Evolutionary conservation across 495 filamentous ascomycete species (phyloP).

Genomic region (Amorphotheca resinae): DNA sequence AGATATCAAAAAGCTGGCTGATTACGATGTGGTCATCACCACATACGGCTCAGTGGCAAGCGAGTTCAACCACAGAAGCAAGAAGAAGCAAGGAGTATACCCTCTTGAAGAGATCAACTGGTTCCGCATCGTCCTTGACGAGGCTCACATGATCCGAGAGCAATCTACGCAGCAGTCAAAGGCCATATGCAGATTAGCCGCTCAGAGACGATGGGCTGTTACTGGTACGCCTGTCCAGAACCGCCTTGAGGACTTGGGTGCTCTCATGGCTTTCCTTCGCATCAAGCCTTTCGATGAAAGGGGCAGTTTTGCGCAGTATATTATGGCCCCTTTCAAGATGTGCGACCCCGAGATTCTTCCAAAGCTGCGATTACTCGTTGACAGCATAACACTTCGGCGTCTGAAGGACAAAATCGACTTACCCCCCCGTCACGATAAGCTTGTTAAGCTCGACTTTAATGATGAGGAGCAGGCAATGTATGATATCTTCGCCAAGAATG

Average conservation of each 20-base stretch:
- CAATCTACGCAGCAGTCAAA: constrained; percentile 68
- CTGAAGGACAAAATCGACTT: constrained; percentile 83
- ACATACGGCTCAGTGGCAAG: constrained; percentile 82
- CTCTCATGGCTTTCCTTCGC: constrained; percentile 81
- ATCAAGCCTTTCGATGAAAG: constrained; percentile 78
- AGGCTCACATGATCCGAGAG: constrained; percentile 89
- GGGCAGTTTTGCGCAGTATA: constrained; percentile 58
- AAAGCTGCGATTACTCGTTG: constrained; percentile 80
- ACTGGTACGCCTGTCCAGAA: constrained; percentile 91
- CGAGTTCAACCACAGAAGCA: constrained; percentile 51
- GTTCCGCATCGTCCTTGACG: constrained; percentile 93
- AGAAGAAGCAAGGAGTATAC: constrained; percentile 43
- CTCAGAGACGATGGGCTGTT: constrained; percentile 84
- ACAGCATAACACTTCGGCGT: constrained; percentile 84
- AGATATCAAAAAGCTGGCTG: constrained; percentile 51
- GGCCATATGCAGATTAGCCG: constrained; percentile 68
- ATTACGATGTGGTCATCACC: constrained; percentile 76
- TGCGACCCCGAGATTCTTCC: constrained; percentile 69
- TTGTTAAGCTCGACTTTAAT: constrained; percentile 48
- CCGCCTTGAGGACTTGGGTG: constrained; percentile 77
- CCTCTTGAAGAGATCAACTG: constrained; percentile 69
- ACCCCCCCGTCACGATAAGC: constrained; percentile 58
- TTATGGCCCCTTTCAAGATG: constrained; percentile 67
- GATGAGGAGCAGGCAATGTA: constrained; percentile 40
- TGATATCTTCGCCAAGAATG: constrained; percentile 41